These are phyloP conservation scores for Scheffersomyces quercinus DNA, from an alignment of 1,139 yeast species.

Conservation along the genomic window DNA sequence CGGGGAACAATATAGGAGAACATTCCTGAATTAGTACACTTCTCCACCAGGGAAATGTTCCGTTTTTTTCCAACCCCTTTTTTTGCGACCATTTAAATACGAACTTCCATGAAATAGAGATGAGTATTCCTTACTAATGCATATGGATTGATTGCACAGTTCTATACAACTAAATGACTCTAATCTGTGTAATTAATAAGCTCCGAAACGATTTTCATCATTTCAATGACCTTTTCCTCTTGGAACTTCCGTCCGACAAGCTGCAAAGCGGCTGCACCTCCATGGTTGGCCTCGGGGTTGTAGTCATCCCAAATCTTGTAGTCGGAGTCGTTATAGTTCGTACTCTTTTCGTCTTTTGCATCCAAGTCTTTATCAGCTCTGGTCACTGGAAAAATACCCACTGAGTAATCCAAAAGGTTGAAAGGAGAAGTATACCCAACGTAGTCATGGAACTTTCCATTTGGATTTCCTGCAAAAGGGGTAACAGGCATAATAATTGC, in stretches of 20 bases:
- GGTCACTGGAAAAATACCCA: conserved; percentile 61
- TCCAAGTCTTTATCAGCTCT: conserved; percentile 48
- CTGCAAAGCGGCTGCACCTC: conserved; percentile 69
- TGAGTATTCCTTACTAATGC: no score
- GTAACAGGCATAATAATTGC: conserved; percentile 49
- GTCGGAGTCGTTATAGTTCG: conserved; percentile 10
- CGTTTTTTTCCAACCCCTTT: no score
- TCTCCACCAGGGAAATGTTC: no score
- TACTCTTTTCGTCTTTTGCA: conserved; percentile 15
- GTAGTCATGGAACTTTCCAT: conserved; percentile 33
- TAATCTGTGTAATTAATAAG: conserved; percentile 13
- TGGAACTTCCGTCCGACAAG: conserved; percentile 57
- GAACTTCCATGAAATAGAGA: no score
- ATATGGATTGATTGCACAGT: neutral
- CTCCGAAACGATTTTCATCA: conserved; percentile 29
- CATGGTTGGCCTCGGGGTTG: conserved; percentile 56
- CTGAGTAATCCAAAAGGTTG: conserved; percentile 59
- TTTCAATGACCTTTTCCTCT: conserved; percentile 58
- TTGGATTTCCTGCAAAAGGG: conserved; percentile 49
- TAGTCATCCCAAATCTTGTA: conserved; percentile 30
- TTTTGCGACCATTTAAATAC: no score
- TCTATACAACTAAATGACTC: conserved; percentile 1
- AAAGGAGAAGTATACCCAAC: conserved; percentile 57
- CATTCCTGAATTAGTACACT: no score
- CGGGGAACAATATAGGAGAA: no score